These are phyloP conservation scores for Cladosporium oxysporum DNA, from an alignment of 2,329 filamentous ascomycete genomes.

Conservation along the genomic window DNA sequence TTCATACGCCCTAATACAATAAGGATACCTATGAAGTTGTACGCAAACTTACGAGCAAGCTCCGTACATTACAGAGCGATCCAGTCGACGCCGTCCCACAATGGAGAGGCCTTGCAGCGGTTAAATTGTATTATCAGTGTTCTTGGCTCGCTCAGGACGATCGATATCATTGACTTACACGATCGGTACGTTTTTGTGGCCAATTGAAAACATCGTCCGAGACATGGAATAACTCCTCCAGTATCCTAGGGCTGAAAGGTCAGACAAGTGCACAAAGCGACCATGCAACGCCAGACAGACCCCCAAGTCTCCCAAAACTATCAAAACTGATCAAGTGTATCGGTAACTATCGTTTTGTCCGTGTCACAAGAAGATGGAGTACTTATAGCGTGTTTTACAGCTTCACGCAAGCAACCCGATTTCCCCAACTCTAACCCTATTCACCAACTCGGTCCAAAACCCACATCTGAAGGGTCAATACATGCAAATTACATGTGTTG, in stretches of 20 bases:
- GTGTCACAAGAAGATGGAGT: background rate
- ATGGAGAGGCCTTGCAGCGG: background rate
- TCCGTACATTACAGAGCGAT: background rate
- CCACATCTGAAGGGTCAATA: too few relatives aligned
- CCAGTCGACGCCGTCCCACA: background rate
- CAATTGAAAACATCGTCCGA: background rate
- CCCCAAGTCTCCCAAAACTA: background rate
- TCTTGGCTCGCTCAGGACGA: background rate
- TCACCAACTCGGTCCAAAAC: too few relatives aligned
- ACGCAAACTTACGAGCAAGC: background rate
- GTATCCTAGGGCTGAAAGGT: background rate
- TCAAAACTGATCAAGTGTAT: background rate
- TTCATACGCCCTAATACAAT: background rate
- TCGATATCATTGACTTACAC: background rate
- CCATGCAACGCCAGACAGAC: background rate
- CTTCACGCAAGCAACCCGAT: background rate
- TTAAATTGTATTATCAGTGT: too few relatives aligned
- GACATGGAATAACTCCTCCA: too few relatives aligned
- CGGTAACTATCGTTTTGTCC: background rate
- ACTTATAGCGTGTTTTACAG: background rate
- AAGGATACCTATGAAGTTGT: background rate
- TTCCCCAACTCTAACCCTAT: background rate
- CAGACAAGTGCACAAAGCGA: background rate
- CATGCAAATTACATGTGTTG: background rate
- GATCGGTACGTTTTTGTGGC: background rate